Evolutionary conservation across 345 rosid genomes (phyloP), one percentile per base, ranked within the genome.

Genomic region (Gossypium australe): DNA sequence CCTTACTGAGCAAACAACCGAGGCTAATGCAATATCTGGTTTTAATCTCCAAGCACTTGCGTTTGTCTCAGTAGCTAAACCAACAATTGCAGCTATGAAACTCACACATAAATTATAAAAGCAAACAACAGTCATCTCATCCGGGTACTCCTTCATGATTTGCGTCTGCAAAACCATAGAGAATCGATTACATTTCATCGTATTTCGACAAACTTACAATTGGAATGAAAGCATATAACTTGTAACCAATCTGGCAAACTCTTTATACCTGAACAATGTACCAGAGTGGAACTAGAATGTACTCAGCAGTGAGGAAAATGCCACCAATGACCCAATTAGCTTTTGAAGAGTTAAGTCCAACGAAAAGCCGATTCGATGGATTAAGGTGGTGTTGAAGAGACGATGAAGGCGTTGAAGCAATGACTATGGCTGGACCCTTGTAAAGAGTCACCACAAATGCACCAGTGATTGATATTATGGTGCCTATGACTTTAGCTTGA

Each of bases 131-230:
- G 90, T 91, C 16, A 91, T 67, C 72, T 95, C 99, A 3, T 91
- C 91, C 0, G 98, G 98, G 81, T 95, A 95, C 74, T 87, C 94
- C 83, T 84, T 86, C 96, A 95, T 87, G 67, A 91, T 89, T 77
- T 89, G 93, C 34, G 92, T 79, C 98, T 95, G 88, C 61, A 71
- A 29, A 74, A 63, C 25, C 72, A 47, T 12, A 57, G 41, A 62
- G 45, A 45, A 49, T 11, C 1, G 11, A 16, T 47, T 48, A 57
- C 12, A 25, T 29, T 49, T 63, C 69, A 12, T 16, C 41, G 2
- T 47, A 49, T 34, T 52, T 24, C 57, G 29, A 7, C 6, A 7
- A 69, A 45, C 12, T 27, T 41, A 27, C 5, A 67, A 58, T 17
- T 18, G 2, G 3, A 12, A 53, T 34, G 58, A 51, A 48, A 17